phyloP scores from a whole-genome alignment of 768 basidiomycete species.

The Infundibulicybe gibba region DNA sequence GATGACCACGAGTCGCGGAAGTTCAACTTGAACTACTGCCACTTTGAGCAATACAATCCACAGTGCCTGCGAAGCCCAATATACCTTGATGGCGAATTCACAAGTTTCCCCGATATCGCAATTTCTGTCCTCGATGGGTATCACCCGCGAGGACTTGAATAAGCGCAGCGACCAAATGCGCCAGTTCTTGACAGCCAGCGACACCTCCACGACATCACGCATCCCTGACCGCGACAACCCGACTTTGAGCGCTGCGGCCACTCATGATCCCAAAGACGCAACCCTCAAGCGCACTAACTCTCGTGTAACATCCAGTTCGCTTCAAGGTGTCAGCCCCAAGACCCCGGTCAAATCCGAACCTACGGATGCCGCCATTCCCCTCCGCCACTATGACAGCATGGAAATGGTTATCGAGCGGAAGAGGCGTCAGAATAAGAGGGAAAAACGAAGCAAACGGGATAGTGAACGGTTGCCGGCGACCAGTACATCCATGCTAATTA shows the following conservation, averaged over 20 bases:
- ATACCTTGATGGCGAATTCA: constrained; percentile 32
- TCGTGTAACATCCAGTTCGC: constrained; percentile 43
- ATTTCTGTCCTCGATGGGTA: constrained; percentile 65
- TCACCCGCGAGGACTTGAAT: constrained; percentile 73
- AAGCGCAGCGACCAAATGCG: constrained; percentile 79
- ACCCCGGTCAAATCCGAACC: constrained; percentile 68
- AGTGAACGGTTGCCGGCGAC: constrained; percentile 45
- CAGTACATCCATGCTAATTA: constrained; percentile 25
- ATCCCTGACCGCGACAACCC: constrained; percentile 33
- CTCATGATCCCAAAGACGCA: constrained; percentile 27
- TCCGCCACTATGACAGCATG: constrained; percentile 70
- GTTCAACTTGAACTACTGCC: no score
- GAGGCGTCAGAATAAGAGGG: constrained; percentile 53
- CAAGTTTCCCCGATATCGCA: constrained; percentile 68
- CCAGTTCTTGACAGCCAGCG: constrained; percentile 63
- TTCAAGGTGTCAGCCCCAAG: constrained; percentile 48
- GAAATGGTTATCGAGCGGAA: constrained; percentile 74
- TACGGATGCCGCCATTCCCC: constrained; percentile 41
- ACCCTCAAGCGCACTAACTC: constrained; percentile 42
- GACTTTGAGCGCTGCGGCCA: constrained; percentile 30
- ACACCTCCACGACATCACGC: constrained; percentile 37
- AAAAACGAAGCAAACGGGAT: constrained; percentile 41
- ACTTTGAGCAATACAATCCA: no score
- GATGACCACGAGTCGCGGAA: no score
- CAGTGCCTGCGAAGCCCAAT: not conserved